Conservation (phyloP, 768 basidiomycete genomes). For the Boletus bicolor region DNA sequence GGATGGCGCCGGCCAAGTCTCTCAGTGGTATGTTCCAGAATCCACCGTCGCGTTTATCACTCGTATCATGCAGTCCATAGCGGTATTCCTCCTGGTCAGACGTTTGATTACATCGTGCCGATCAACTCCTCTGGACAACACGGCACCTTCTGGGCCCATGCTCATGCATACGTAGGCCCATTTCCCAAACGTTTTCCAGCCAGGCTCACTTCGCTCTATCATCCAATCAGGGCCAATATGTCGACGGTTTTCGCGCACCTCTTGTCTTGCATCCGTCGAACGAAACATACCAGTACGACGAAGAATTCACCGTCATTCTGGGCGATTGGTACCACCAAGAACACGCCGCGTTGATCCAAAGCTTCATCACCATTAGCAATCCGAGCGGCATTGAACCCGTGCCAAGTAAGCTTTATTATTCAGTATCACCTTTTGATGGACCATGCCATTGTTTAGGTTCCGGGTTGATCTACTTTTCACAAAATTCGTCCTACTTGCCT, state of each 20-base stretch:
- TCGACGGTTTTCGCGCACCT: conserved; percentile 89
- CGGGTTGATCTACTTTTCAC: conserved; percentile 78
- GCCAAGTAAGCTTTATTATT: conserved; percentile 50
- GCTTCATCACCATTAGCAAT: conserved; percentile 70
- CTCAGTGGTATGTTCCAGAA: conserved; percentile 63
- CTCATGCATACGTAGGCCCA: conserved; percentile 48
- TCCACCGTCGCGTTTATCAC: not conserved
- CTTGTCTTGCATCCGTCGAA: conserved; percentile 68
- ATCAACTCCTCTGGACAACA: conserved; percentile 64
- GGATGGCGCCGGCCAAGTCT: conserved; percentile 81
- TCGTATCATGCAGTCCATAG: conserved; percentile 31
- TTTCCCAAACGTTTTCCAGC: not conserved
- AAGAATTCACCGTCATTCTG: conserved; percentile 82
- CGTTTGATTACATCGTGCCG: conserved; percentile 74
- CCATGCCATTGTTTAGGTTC: conserved; percentile 48
- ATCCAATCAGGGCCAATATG: conserved; percentile 70
- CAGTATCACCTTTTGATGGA: not conserved
- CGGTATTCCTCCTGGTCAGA: conserved; percentile 71
- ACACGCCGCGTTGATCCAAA: conserved; percentile 55
- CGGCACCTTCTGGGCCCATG: conserved; percentile 83
- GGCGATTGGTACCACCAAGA: conserved; percentile 92
- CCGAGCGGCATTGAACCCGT: conserved; percentile 87
- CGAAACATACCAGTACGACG: conserved; percentile 77
- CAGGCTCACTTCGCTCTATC: not conserved
- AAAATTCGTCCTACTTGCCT: conserved; percentile 67